Conservation (phyloP, 108 stramenopile genomes). For the Ochromonas danica region DNA sequence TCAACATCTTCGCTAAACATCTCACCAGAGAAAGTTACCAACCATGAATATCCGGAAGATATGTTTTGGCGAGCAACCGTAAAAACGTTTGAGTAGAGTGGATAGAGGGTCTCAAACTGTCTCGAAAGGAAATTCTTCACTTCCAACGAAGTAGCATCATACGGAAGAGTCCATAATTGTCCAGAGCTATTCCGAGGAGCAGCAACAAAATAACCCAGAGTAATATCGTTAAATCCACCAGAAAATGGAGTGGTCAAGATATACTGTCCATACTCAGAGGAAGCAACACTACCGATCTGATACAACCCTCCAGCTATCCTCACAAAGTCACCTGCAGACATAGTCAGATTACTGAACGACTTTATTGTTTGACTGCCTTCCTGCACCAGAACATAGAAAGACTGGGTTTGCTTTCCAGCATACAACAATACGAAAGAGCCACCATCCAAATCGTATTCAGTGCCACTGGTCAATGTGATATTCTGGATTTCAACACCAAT, state of each 20-base stretch:
- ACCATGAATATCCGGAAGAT: background rate
- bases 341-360: background rate
- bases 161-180: background rate
- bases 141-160: conserved; percentile 18
- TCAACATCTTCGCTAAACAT: conserved; percentile 35
- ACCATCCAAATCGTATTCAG: background rate
- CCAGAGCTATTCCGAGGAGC: background rate
- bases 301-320: conserved; percentile 5
- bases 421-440: conserved; percentile 21
- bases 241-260: conserved; percentile 3
- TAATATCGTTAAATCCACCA: conserved; percentile 31
- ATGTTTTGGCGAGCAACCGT: background rate
- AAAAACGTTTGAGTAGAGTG: conserved; percentile 2
- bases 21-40: conserved; percentile 31
- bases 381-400: background rate
- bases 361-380: background rate
- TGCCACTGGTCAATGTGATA: conserved; percentile 10
- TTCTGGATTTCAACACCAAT: conserved; percentile 34
- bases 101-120: conserved; percentile 1
- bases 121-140: background rate
- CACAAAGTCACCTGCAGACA: conserved; percentile 12
- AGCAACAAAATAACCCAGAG: background rate
- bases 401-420: background rate
- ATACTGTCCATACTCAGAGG: background rate
- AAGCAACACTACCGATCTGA: background rate